phyloP scores from a whole-genome alignment of 371 early-diverging fungal genomes.

The Syncephalis fuscata region DNA sequence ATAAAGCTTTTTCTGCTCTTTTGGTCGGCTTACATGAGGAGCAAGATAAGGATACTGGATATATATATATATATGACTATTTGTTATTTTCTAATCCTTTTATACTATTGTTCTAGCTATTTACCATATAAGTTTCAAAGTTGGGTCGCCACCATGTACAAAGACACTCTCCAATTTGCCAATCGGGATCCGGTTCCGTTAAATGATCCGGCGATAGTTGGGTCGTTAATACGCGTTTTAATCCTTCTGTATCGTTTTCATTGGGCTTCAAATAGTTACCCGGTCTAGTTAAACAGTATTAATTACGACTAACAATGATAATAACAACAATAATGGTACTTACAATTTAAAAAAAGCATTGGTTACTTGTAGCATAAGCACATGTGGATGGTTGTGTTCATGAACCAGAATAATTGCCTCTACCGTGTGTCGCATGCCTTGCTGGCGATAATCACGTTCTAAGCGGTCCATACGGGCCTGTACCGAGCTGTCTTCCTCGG shows the following conservation, averaged over 20 bases:
- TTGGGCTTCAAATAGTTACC: conserved; percentile 56
- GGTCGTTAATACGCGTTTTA: conserved; percentile 35
- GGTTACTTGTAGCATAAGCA: conserved; percentile 59
- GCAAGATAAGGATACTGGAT: conserved; percentile 62
- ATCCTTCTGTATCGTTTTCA: conserved; percentile 49
- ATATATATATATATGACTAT: neutral
- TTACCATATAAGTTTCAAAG: conserved; percentile 60
- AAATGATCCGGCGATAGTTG: conserved; percentile 19
- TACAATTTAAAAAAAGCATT: conserved; percentile 60
- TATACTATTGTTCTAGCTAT: neutral
- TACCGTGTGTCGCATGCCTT: conserved; percentile 50
- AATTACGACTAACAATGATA: too few relatives aligned
- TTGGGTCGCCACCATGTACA: conserved; percentile 64
- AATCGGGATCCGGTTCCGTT: conserved; percentile 22
- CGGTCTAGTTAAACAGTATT: conserved; percentile 23
- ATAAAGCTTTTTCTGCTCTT: conserved; percentile 57
- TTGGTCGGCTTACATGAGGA: conserved; percentile 60
- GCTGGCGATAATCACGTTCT: conserved; percentile 37
- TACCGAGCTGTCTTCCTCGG: conserved; percentile 56
- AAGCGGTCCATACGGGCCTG: conserved; percentile 40
- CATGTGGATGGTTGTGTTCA: conserved; percentile 69
- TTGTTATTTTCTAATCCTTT: too few relatives aligned
- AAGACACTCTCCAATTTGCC: conserved; percentile 57
- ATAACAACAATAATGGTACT: conserved; percentile 4
- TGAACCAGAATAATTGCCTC: conserved; percentile 65